Conservation (phyloP, 2,329 filamentous ascomycete species). For the Emmonsiellopsis sp. region DNA sequence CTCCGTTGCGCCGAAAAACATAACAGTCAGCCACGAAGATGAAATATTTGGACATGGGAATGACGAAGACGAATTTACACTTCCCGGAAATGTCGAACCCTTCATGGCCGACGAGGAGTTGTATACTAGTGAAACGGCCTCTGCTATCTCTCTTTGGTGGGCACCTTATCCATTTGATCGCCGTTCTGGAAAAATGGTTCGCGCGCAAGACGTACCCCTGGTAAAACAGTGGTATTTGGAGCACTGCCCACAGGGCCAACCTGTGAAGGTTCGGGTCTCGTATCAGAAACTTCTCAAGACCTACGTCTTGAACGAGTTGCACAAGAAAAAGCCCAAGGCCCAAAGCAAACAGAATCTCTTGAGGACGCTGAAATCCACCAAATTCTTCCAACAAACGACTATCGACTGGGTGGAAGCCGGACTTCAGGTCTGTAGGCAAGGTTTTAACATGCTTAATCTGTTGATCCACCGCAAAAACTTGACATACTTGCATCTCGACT, state of each 20-base stretch:
- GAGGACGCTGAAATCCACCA: conserved; percentile 83
- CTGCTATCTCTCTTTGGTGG: conserved; percentile 95
- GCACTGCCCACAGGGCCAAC: conserved; percentile 81
- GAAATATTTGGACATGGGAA: conserved; percentile 78
- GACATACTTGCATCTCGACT: conserved; percentile 95
- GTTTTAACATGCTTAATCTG: conserved; percentile 98
- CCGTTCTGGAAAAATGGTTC: conserved; percentile 88
- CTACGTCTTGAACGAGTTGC: conserved; percentile 90
- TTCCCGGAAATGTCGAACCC: conserved; percentile 71
- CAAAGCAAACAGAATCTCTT: conserved; percentile 90
- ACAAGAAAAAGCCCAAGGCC: conserved; percentile 91
- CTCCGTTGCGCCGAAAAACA: conserved; percentile 85
- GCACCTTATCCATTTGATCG: conserved; percentile 93
- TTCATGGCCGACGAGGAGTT: conserved; percentile 86
- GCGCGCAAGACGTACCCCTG: conserved; percentile 90
- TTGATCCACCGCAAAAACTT: conserved; percentile 97
- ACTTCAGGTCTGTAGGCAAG: conserved; percentile 93
- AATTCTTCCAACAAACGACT: conserved; percentile 98
- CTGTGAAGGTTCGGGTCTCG: conserved; percentile 93
- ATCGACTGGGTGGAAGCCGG: conserved; percentile 99
- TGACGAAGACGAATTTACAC: conserved; percentile 72
- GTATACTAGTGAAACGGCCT: conserved; percentile 78
- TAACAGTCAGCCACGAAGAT: conserved; percentile 87
- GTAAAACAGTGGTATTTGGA: conserved; percentile 99
- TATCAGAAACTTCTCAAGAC: conserved; percentile 97